Evolutionary conservation across 1,139 yeast species (phyloP), one percentile per base, ranked within the genome.

Genomic region (Wickerhamiella infanticola): DNA sequence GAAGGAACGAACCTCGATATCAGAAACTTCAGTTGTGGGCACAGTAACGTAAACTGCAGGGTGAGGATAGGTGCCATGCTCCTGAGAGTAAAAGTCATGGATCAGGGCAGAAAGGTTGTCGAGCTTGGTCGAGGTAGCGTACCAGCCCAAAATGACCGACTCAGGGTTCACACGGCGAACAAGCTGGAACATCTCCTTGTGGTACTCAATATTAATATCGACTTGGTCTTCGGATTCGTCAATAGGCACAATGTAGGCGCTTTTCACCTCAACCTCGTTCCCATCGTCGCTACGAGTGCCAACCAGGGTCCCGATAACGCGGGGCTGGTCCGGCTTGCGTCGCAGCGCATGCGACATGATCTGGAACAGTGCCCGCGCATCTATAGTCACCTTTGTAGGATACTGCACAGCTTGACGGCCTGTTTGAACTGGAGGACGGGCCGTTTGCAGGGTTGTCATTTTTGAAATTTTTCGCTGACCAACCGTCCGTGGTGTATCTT

Each of bases 271-370:
- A 43, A 81, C 72, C 57, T 75, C 82, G 29, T 75, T 65, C n/a
- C 94, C 94, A 61, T 84, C 95, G 53, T 84, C 94, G 23, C 90
- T 80, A 62, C 94, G 74, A 45, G 74, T 68, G 37, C 95, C 95
- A 45, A 85, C 68, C 48, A 85, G 72, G 7, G 94, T 81, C 50
- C 95, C 95, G 55, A 85, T 79, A 53, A 81, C 77, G 63, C 94
- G 72, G 54, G 73, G 73, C 50, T 71, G 72, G 48, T 63, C 67
- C 35, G 62, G 62, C 45, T 63, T 60, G 48, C 64, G 60, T 53
- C 77, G 70, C 48, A 74, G 66, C 24, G 78, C 68, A 47, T 76
- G 72, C 57, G 77, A 79, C 47, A 77, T 63, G 51, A 85, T 75
- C 62, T 80, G 84, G 64, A 85, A 75, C 46, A 82, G 69, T 4